Evolutionary conservation across 2,329 filamentous ascomycete genomes (phyloP), one percentile per base, ranked within the genome.

Genomic region (Thielaviopsis euricoi): DNA sequence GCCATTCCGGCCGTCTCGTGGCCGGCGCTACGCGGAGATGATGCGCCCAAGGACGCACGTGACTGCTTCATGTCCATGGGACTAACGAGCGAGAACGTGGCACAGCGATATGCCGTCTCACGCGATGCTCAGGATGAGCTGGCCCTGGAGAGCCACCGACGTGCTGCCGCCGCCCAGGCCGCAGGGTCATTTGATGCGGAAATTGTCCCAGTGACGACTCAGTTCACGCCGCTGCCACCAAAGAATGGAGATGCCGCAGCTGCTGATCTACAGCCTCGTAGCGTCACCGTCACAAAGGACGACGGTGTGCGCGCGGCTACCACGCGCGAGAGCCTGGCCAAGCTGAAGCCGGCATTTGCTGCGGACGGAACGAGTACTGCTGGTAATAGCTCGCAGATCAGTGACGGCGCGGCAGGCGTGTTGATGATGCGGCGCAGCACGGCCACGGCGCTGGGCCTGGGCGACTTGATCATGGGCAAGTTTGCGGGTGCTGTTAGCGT

Each of bases 61-160:
- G 90, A 95, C 68, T 95, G 90, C 68, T 81, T 96, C 67, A 94
- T 95, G 90, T 82, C 84, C 64, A 96, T 96, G 90, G 90, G 90
- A 0, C 71, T 91, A 60, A 96, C 90, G 13, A 84, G 82, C 5
- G 90, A 96, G 75, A 95, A 95, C 65, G 89, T 96, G 0, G 88
- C 90, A 0, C 72, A 76, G 64, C 74, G 89, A 52, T 94, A 95
- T 67, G 79, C 79, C 10, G 80, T 96, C 23, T 78, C 72, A 4
- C 74, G 90, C 23, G 76, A 74, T 1, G 89, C 94, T 62, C 89
- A 95, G 72, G 90, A 96, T 66, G 83, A 76, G 1, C 89, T 95
- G 63, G 89, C 90, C 0, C 84, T 82, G 2, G 74, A 80, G 63
- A 87, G 82, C 21, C 90, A 96, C 68, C 72, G 72, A 55, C 81